Conservation (phyloP, 2,329 filamentous ascomycete genomes). For the Incumbomyces lentus region DNA sequence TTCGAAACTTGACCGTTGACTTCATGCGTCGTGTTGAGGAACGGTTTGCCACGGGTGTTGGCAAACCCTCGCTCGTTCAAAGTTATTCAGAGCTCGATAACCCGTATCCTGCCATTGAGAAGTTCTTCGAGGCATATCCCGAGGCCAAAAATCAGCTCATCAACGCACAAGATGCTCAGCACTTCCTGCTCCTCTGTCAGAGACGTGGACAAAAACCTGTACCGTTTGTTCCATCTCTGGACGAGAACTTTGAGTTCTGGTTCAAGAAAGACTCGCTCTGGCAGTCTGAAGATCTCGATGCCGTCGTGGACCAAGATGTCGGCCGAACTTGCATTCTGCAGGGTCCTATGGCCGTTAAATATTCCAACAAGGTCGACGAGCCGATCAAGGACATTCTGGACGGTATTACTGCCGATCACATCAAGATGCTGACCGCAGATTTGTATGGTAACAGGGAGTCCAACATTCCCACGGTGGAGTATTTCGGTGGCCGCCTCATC, state of each 20-base stretch:
- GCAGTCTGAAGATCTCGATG: slow-evolving; percentile 96
- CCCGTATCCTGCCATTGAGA: slow-evolving; percentile 67
- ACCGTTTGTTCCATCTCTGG: slow-evolving; percentile 88
- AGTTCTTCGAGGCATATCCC: slow-evolving; percentile 71
- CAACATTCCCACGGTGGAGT: slow-evolving; percentile 76
- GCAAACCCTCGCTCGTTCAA: slow-evolving; percentile 73
- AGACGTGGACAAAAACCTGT: slow-evolving; percentile 90
- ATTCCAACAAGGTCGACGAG: slow-evolving; percentile 81
- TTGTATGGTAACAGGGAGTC: slow-evolving; percentile 64
- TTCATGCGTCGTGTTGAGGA: slow-evolving; percentile 96
- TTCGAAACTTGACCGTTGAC: slow-evolving; percentile 74
- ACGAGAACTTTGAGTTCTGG: slow-evolving; percentile 97
- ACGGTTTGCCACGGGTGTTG: slow-evolving; percentile 67
- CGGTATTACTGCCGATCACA: slow-evolving; percentile 79
- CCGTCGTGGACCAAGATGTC: slow-evolving; percentile 91
- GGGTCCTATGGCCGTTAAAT: slow-evolving; percentile 84
- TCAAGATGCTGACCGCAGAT: slow-evolving; percentile 66
- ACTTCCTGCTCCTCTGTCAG: slow-evolving; percentile 89
- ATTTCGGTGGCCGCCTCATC: slow-evolving; percentile 78
- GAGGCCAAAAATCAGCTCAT: slow-evolving; percentile 85
- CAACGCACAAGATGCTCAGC: slow-evolving; percentile 95
- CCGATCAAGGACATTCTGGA: slow-evolving; percentile 92
- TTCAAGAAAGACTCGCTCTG: slow-evolving; percentile 99
- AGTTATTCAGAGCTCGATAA: slow-evolving; percentile 79
- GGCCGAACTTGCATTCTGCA: slow-evolving; percentile 93